These are phyloP conservation scores for Elsinoe batatas DNA, from an alignment of 2,329 filamentous ascomycete species.

Conservation along the genomic window DNA sequence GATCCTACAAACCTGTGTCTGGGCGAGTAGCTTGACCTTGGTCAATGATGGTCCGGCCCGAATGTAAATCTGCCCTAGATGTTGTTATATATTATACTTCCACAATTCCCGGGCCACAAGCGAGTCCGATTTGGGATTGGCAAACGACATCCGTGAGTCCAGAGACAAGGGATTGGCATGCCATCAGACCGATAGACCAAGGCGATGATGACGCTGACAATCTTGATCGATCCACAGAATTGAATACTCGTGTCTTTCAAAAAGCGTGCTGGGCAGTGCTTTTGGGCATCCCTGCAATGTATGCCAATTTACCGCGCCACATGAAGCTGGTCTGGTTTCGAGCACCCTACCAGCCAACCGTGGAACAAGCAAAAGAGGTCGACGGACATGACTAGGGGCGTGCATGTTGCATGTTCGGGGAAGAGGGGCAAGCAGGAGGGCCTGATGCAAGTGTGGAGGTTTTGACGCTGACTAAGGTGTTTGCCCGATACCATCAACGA, in stretches of 20 bases:
- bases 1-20: background rate
- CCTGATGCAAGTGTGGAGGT: background rate
- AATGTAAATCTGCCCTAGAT: slow-evolving; percentile 1
- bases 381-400: background rate
- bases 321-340: background rate
- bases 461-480: background rate
- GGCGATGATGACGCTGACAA: no score
- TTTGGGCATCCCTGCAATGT: no score
- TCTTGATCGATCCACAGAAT: no score
- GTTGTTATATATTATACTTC: slow-evolving; percentile 4
- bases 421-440: background rate
- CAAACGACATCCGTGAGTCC: background rate
- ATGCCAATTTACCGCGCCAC: no score
- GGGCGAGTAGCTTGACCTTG: background rate
- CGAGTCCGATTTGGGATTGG: background rate
- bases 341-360: background rate
- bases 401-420: background rate
- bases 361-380: background rate
- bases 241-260: no score
- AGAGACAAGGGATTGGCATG: background rate
- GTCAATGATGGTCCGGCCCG: background rate
- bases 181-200: background rate
- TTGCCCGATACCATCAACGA: no score
- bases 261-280: no score
- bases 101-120: background rate